A percentile compares a stretch with the other conserved stretches of the same genome.
These are phyloP conservation scores for Jamesozyma lodderae DNA, from an alignment of 805 yeast genomes.

Conservation along the genomic window DNA sequence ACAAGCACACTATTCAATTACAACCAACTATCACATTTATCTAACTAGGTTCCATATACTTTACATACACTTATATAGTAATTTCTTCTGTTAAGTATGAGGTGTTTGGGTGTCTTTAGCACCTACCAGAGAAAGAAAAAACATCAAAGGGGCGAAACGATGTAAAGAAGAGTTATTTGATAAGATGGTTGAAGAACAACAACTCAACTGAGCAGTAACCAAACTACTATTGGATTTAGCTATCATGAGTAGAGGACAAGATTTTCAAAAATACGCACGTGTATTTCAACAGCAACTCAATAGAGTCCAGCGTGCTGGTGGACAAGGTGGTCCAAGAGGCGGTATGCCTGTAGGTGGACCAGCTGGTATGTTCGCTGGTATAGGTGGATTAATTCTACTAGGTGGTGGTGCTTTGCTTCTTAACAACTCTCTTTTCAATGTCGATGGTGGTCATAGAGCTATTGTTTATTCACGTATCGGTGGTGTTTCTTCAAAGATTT, in stretches of 20 bases:
- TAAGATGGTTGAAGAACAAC: too few relatives aligned
- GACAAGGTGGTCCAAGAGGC: conserved; percentile 19
- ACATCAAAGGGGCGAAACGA: too few relatives aligned
- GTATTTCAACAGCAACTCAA: conserved; percentile 41
- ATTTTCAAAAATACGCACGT: conserved; percentile 45
- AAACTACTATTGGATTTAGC: too few relatives aligned
- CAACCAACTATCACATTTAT: too few relatives aligned
- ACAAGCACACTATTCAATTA: too few relatives aligned
- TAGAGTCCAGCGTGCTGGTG: conserved; percentile 32
- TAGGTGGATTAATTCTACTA: conserved; percentile 49
- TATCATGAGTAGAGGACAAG: conserved; percentile 28
- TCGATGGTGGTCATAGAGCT: conserved; percentile 98
- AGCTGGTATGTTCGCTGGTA: conserved; percentile 49
- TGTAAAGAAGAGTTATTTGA: too few relatives aligned
- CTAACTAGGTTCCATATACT: too few relatives aligned
- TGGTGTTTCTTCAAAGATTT: conserved; percentile 78
- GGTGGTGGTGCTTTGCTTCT: conserved; percentile 49
- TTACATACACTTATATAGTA: too few relatives aligned
- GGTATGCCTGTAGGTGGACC: conserved; percentile 28
- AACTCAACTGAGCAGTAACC: too few relatives aligned
- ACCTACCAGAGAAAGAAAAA: conserved; percentile 1
- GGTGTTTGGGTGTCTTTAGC: neutral
- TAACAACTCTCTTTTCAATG: conserved; percentile 62
- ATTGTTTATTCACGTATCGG: conserved; percentile 80
- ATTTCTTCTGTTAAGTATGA: too few relatives aligned